Base-by-base conservation (phyloP, 2,329 filamentous ascomycete species). In the Fusarium azukiicola region DNA sequence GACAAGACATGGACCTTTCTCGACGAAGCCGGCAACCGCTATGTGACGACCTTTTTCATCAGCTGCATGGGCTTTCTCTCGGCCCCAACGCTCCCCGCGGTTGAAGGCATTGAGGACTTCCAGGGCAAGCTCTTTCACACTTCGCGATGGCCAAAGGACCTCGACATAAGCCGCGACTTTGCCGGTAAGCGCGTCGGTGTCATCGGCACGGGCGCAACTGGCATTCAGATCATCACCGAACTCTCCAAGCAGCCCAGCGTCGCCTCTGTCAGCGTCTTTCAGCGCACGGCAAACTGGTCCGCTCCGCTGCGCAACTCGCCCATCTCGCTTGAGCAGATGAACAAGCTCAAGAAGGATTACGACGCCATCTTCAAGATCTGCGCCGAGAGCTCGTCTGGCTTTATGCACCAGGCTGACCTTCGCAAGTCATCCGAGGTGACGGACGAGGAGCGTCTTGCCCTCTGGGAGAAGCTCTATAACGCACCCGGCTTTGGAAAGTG, bases 331-430 rank as follows among this genome's bases (percentile, higher is more conserved):
- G 63, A 47, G 56, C 21, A 61, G 56, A 61, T 61, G 56, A 61
- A 61, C 36, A 61, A 42, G 56, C 56, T 61, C 14, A 61, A 61
- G 56, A 61, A 61, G 40, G 56, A 61, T 36, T 61, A 61, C 56
- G 56, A 61, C 6, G 8, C 21, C 38, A 61, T 61, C 16, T 61
- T 61, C 14, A 61, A 61, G 21, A 61, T 40, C 14, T 61, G 56
- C 14, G 56, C 56, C n/a, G 56, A 61, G 9, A 61, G 56, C 17
- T 61, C 56, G 16, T 61, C 56, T 61, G 56, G 56, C 14, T 61
- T 61, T n/a, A 61, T 61, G 56, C 56, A 61, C 21, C 56, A 61
- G 36, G 36, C 56, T 42, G 56, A 47, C 38, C 42, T 27, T 47
- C 42, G 63, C 19, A 46, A 36, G 27, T 36, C 42, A n/a, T 46